Evolutionary conservation across 1,284 basidiomycete genomes (phyloP).

Genomic region (Inonotus hispidus): DNA sequence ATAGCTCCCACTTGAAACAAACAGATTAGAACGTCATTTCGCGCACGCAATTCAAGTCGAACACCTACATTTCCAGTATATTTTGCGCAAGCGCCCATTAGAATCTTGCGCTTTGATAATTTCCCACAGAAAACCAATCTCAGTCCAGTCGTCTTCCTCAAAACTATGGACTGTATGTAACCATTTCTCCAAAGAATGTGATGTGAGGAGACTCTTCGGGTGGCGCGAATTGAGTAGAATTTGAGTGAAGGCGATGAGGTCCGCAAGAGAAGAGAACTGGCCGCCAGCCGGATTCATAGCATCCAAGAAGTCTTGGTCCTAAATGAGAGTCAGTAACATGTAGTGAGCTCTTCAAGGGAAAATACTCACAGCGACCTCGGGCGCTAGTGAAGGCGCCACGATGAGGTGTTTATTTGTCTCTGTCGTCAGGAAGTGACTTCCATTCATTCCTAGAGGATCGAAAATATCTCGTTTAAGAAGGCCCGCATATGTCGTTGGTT

Average conservation of each 20-base stretch:
- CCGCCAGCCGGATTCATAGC: constrained; percentile 40
- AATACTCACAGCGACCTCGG: too few relatives aligned
- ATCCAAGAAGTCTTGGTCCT: constrained; percentile 38
- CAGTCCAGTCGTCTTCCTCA: background rate
- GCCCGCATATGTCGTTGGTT: constrained; percentile 33
- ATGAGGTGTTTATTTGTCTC: constrained; percentile 19
- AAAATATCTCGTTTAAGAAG: constrained; percentile 42
- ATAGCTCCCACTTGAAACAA: background rate
- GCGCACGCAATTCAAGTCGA: background rate
- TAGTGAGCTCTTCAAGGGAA: too few relatives aligned
- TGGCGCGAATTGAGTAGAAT: background rate
- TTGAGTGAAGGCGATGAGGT: constrained; percentile 31
- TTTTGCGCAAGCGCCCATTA: background rate
- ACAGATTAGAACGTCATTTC: background rate
- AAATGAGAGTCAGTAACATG: constrained; percentile 33
- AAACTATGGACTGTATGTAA: background rate
- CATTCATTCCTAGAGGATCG: constrained; percentile 35
- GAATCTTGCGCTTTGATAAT: background rate
- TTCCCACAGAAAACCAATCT: background rate
- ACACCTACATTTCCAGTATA: background rate
- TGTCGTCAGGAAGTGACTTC: constrained; percentile 34
- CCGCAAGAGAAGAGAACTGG: constrained; percentile 43
- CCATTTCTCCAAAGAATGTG: background rate
- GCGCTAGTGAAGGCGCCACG: too few relatives aligned
- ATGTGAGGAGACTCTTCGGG: background rate